Evolutionary conservation across 164 flowering plant species (phyloP).

Genomic region (Buxus sempervirens): DNA sequence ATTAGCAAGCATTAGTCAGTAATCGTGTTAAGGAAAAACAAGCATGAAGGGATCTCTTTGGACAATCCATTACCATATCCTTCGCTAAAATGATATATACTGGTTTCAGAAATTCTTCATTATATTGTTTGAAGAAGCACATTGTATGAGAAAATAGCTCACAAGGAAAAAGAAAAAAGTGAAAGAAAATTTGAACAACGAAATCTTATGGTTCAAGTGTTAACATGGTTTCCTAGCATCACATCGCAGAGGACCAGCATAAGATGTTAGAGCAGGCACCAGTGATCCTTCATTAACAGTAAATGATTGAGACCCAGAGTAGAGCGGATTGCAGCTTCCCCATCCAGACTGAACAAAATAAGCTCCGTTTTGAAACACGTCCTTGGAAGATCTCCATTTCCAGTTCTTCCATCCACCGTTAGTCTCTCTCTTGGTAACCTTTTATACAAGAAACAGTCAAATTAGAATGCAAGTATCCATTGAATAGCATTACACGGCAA

Average conservation of each 20-base stretch:
- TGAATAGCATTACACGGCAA: too few species aligned
- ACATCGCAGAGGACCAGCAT: conserved; percentile 62
- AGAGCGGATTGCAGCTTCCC: conserved; percentile 34
- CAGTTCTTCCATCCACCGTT: conserved; percentile 26
- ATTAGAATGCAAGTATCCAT: too few species aligned
- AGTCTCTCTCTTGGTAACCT: conserved; percentile 44
- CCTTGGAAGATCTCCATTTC: conserved; percentile 34
- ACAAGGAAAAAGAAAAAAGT: too few species aligned
- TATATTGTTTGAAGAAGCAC: too few species aligned
- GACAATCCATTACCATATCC: too few species aligned
- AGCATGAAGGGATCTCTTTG: too few species aligned
- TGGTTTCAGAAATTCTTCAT: too few species aligned
- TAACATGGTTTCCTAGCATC: conserved; percentile 36
- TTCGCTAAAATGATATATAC: too few species aligned
- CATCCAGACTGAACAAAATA: conserved; percentile 23
- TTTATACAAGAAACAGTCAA: background rate
- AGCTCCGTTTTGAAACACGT: conserved; percentile 26
- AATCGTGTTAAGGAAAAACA: too few species aligned
- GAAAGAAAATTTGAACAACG: too few species aligned
- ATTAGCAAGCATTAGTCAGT: too few species aligned
- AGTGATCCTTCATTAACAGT: conserved; percentile 37
- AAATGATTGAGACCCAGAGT: conserved; percentile 40
- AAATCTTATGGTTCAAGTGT: conserved; percentile 1
- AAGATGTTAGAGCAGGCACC: conserved; percentile 57
- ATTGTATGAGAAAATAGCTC: too few species aligned